A percentile compares a stretch with the other conserved stretches of the same genome.
phyloP scores from a whole-genome alignment of 352 stramenopile species.

The Phytophthora brassicae region DNA sequence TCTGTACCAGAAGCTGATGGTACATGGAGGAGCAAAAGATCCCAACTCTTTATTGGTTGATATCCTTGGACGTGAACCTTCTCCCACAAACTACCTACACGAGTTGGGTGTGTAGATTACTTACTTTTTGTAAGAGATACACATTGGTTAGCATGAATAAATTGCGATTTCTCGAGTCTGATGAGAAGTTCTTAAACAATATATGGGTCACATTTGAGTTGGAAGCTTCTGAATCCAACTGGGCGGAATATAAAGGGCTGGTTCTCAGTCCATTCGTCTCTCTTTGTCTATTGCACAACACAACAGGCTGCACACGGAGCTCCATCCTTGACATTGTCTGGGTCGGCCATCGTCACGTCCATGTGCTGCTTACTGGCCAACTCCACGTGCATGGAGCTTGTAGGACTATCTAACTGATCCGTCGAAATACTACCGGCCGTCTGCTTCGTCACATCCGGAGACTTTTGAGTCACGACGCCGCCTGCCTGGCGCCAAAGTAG shows the following conservation, averaged over 20 bases:
- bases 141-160: conserved; percentile 33
- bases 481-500: conserved; percentile 84
- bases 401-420: conserved; percentile 40
- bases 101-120: conserved; percentile 70
- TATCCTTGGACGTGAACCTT: conserved; percentile 66
- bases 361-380: conserved; percentile 32
- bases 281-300: conserved; percentile 61
- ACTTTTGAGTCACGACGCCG: conserved; percentile 79
- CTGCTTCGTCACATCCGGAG: conserved; percentile 49
- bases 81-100: conserved; percentile 61
- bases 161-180: conserved; percentile 34
- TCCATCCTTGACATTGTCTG: conserved; percentile 42
- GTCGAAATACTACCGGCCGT: conserved; percentile 36
- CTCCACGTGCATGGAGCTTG: conserved; percentile 29
- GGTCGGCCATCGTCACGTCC: conserved; percentile 17
- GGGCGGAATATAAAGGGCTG: conserved; percentile 24
- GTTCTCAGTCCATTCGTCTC: conserved; percentile 7
- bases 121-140: no score
- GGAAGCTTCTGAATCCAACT: conserved; percentile 2
- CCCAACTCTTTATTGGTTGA: conserved; percentile 80
- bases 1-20: conserved; percentile 75
- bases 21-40: conserved; percentile 87
- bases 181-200: conserved; percentile 20
- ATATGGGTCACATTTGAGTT: conserved; percentile 8
- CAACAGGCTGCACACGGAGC: conserved; percentile 63